A percentile compares a stretch with the other conserved stretches of the same genome.
phyloP scores from a whole-genome alignment of 177 flowering plant genomes.

The Tripterygium wilfordii region DNA sequence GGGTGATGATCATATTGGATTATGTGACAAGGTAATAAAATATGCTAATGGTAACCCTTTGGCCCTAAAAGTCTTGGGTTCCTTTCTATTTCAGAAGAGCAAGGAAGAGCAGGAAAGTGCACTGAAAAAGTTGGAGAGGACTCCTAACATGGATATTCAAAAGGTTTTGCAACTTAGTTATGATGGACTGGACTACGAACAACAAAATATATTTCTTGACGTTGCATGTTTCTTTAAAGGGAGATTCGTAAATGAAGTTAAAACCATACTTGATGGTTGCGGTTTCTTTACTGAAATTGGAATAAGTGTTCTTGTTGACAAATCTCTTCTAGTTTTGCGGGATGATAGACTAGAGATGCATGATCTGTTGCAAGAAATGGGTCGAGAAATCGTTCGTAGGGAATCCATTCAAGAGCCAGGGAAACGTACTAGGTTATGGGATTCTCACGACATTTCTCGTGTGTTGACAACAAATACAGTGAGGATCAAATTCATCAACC shows the following conservation, averaged over 20 bases:
- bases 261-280: too few species aligned
- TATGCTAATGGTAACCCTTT: conserved; percentile 17
- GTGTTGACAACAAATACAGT: conserved; percentile 9
- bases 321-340: conserved; percentile 6
- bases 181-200: too few species aligned
- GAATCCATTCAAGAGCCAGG: conserved; percentile 13
- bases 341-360: conserved; percentile 12
- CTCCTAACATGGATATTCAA: conserved; percentile 4
- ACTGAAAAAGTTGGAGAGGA: too few species aligned
- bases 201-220: conserved; percentile 19
- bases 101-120: too few species aligned
- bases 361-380: conserved; percentile 17
- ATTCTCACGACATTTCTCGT: conserved; percentile 4
- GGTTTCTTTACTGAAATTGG: conserved; percentile 6
- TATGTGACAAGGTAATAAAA: background rate
- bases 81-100: too few species aligned
- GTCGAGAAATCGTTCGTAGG: conserved; percentile 9
- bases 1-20: background rate
- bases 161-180: conserved; percentile 10
- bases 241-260: too few species aligned
- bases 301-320: conserved; percentile 9
- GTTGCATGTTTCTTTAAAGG: conserved; percentile 18
- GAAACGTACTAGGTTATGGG: conserved; percentile 22
- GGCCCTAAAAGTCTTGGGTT: conserved; percentile 16
- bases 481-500: conserved; percentile 1